Percentiles rank a stretch among this genome's conserved stretches.
These are phyloP conservation scores for Torulaspora globosa DNA, from an alignment of 1,139 yeast genomes.

Conservation along the genomic window DNA sequence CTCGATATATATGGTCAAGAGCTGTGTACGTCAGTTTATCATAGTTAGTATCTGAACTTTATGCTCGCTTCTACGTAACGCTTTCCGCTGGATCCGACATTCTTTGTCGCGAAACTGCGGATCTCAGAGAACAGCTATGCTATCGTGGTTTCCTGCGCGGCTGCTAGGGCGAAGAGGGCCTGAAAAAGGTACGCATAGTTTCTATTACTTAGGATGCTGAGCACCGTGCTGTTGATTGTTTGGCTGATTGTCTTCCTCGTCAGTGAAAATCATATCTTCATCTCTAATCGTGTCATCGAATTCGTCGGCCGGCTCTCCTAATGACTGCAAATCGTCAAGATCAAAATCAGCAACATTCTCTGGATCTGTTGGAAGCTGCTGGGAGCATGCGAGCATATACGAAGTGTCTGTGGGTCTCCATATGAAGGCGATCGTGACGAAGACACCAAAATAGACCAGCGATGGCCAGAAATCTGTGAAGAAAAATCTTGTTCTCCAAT, in stretches of 20 bases:
- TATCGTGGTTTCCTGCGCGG: too few species aligned
- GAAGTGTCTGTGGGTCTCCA: constrained; percentile 99
- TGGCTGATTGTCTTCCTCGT: constrained; percentile 19
- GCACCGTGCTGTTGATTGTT: constrained; percentile 9
- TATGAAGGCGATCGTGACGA: constrained; percentile 78
- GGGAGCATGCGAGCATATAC: constrained; percentile 89
- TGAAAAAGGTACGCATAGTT: background rate
- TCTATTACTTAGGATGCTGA: constrained; percentile 5
- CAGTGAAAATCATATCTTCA: constrained; percentile 27
- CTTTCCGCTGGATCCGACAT: background rate
- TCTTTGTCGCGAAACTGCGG: background rate
- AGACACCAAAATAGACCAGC: constrained; percentile 76
- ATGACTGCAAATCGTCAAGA: constrained; percentile 53
- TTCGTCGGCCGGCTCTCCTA: constrained; percentile 16
- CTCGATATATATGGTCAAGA: background rate
- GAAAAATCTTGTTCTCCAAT: constrained; percentile 91
- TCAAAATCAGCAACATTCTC: constrained; percentile 73
- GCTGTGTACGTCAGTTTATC: background rate
- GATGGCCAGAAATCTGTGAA: constrained; percentile 94
- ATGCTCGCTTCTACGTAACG: background rate
- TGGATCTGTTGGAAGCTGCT: constrained; percentile 82
- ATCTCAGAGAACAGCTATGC: too few species aligned
- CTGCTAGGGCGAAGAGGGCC: background rate
- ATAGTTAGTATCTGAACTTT: background rate
- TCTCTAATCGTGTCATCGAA: constrained; percentile 19